phyloP scores from a whole-genome alignment of 768 basidiomycete species.

The Filobasidium floriforme region DNA sequence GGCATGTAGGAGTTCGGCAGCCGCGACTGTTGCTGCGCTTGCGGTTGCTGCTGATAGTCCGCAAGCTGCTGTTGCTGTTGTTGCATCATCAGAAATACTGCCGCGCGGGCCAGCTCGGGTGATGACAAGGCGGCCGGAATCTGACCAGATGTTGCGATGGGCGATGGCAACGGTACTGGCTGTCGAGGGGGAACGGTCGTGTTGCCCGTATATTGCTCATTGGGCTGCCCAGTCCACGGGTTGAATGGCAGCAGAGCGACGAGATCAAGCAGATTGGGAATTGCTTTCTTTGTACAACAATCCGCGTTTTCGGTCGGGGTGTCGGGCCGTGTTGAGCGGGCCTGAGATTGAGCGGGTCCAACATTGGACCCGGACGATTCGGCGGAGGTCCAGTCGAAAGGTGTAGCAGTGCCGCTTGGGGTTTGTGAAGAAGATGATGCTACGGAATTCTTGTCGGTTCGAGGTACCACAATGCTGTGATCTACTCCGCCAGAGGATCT shows the following conservation, averaged over 20 bases:
- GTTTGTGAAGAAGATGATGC: neutral
- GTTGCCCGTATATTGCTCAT: neutral
- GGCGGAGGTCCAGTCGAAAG: too few relatives aligned
- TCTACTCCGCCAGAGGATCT: neutral
- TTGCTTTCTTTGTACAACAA: neutral
- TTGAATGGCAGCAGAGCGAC: neutral
- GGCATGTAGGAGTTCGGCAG: neutral
- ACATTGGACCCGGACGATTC: too few relatives aligned
- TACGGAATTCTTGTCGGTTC: neutral
- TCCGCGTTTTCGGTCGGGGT: too few relatives aligned
- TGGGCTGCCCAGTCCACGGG: conserved; percentile 1
- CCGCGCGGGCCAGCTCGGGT: neutral
- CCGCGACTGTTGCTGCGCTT: neutral
- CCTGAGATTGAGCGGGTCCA: too few relatives aligned
- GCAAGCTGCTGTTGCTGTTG: neutral
- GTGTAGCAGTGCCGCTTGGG: neutral
- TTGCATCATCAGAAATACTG: neutral
- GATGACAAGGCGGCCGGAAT: neutral
- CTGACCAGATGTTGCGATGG: neutral
- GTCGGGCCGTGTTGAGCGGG: too few relatives aligned
- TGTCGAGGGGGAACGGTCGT: neutral
- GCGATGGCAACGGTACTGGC: neutral
- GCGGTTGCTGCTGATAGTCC: too few relatives aligned
- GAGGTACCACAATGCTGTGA: neutral
- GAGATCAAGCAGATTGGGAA: neutral